phyloP scores from a whole-genome alignment of 2,329 filamentous ascomycete species.

The Diaporthe ampelina region DNA sequence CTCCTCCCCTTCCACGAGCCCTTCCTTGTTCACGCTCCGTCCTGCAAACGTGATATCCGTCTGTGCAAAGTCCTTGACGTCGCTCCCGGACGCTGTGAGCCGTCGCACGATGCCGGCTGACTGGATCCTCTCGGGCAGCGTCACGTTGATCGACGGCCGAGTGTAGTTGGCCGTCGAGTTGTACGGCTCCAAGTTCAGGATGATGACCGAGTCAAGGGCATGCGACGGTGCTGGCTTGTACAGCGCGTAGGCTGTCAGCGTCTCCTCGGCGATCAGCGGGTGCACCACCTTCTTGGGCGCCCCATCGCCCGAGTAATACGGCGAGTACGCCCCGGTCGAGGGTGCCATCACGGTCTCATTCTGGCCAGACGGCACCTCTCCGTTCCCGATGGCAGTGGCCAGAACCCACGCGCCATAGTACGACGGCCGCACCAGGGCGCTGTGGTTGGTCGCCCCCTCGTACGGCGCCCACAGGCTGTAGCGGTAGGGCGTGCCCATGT shows the following conservation, averaged over 20 bases:
- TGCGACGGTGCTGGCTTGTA: constrained; percentile 16
- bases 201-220: constrained; percentile 34
- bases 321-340: constrained; percentile 40
- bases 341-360: constrained; percentile 40
- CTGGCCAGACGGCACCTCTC: constrained; percentile 12
- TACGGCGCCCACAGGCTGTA: constrained; percentile 47
- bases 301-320: constrained; percentile 41
- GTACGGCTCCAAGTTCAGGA: constrained; percentile 41
- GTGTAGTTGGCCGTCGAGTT: constrained; percentile 40
- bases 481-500: constrained; percentile 44
- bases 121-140: constrained; percentile 31
- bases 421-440: constrained; percentile 38
- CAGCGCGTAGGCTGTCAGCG: constrained; percentile 22
- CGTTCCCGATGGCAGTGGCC: constrained; percentile 40
- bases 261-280: constrained; percentile 5
- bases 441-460: constrained; percentile 34
- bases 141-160: constrained; percentile 38
- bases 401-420: constrained; percentile 46
- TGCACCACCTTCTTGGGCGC: constrained; percentile 37
- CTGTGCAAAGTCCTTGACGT: constrained; percentile 38
- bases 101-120: neutral
- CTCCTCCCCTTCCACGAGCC: neutral
- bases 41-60: constrained; percentile 43
- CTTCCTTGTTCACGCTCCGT: constrained; percentile 35
- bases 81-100: constrained; percentile 10